A percentile compares a stretch with the other conserved stretches of the same genome.
phyloP scores from a whole-genome alignment of 192 early-diverging fungal species.

The Coemansia sp. region DNA sequence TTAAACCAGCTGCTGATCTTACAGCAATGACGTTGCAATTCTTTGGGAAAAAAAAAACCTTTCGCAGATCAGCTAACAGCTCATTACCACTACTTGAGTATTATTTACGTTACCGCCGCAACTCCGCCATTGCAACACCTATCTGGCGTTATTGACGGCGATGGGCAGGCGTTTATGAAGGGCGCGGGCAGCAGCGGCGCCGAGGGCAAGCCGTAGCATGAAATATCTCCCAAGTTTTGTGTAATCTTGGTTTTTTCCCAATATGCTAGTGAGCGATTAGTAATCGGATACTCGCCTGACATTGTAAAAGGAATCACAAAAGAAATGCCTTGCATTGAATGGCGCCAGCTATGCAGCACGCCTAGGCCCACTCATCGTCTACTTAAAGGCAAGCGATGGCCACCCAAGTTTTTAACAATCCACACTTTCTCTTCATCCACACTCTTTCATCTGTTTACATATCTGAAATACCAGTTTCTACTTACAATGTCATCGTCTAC shows the following conservation, averaged over 20 bases:
- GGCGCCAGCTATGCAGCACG: no score
- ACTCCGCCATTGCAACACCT: slow-evolving; percentile 6
- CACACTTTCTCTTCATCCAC: no score
- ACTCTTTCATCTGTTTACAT: no score
- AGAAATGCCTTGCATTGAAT: not conserved
- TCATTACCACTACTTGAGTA: slow-evolving; percentile 67
- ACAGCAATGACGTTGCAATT: no score
- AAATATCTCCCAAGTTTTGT: not conserved
- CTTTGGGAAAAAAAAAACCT: slow-evolving; percentile 36
- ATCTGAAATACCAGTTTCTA: no score
- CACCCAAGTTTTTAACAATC: no score
- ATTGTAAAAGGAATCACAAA: not conserved
- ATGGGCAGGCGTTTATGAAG: not conserved
- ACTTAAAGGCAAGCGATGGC: no score
- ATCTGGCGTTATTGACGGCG: not conserved
- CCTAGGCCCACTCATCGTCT: no score
- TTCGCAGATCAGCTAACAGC: slow-evolving; percentile 60
- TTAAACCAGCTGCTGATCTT: no score
- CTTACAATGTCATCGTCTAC: not conserved
- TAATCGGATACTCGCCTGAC: not conserved
- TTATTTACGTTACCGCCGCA: slow-evolving; percentile 11
- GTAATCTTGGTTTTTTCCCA: not conserved
- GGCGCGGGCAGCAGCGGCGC: not conserved
- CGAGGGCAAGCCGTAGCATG: not conserved
- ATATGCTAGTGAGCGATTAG: not conserved